Base-by-base conservation (phyloP, 768 basidiomycete species). In the Myochromella boudieri region DNA sequence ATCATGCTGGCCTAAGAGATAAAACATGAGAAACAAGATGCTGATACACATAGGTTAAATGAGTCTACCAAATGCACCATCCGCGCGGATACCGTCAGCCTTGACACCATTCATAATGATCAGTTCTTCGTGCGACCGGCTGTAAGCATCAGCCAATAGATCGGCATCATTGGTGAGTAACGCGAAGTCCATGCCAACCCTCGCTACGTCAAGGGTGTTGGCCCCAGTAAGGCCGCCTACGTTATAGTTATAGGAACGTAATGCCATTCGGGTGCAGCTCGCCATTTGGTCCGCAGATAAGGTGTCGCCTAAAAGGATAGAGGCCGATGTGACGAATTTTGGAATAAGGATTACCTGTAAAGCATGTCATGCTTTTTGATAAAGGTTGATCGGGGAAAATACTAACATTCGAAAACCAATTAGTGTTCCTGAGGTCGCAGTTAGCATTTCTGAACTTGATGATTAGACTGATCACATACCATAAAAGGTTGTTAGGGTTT, bases 1-100 rank as follows among this genome's bases (percentile, higher is more conserved):
- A 27, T 59, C 65, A 60, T 88, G 86, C 62, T 87, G 75, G 14
- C 70, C 72, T 75, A 26, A 42, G 10, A 15, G n/a, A 11, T 74
- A 74, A 28, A 42, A 15, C 33, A 26, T 42, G 6, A 25, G 20
- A 4, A 41, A 17, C 20, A 32, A 14, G 24, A n/a, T 3, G 7
- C 7, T 14, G 15, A 2, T 28, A 27, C n/a, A 47, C 76, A 61
- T 15, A 17, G 10, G 17, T 21, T 27, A 6, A 12, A 4, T 25
- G 18, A 10, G 15, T 40, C 62, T 50, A 70, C 74, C 74, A 50
- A 80, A 80, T 25, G 74, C 71, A 6, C 77, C 78, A 54, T 80
- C 78, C 6, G 70, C 58, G 33, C 73, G 68, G 38, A 88, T 85
- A 6, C 86, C 86, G 58, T 90, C 87, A 6, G 75, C 75, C 50